Evolutionary conservation across 345 rosid genomes (phyloP), one percentile per base, ranked within the genome.

Genomic region (Acer negundo): DNA sequence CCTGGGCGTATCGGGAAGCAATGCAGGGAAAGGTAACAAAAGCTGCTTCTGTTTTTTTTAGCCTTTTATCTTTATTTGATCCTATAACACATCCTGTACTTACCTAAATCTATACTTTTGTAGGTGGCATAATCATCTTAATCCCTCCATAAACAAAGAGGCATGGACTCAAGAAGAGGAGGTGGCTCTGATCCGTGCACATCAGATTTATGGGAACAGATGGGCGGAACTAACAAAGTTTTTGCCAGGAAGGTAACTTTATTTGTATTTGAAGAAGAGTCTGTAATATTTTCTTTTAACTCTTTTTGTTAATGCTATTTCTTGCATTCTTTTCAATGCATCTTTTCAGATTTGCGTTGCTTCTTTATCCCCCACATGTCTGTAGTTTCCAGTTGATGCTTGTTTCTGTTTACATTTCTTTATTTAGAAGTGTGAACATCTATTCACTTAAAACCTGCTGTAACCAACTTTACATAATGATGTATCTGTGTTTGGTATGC

Each of bases 121-220:
- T 76, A 97, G 99, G 95, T 97, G 99, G 98, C 99, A 93, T 85
- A 97, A 97, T 88, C 99, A 97, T 83, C 94, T 94, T 75, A 97
- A 97, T 88, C 99, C 99, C 71, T 84, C 86, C 59, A 97, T 97
- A 82, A 97, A 93, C 82, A 97, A 91, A 72, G 97, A 97, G 85
- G 99, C 99, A 64, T 97, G 99, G 99, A 94, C 97, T 78, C 98
- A 94, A 80, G 94, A 97, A 81, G 99, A 97, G 86, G 99, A 97
- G 90, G 68, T 97, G 87, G 92, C 92, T 73, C 85, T 97, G 84
- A 90, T 94, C 81, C 97, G 96, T 74, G 98, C 99, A 75, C 99
- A 97, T 90, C 98, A 94, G 84, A 74, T 94, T 55, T 92, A 89
- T 68, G 99, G 99, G 65, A 97, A 97, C 91, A 88, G 86, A 91